These are phyloP conservation scores for Populus trichocarpa DNA, from an alignment of 441 rosid species.

Conservation along the genomic window DNA sequence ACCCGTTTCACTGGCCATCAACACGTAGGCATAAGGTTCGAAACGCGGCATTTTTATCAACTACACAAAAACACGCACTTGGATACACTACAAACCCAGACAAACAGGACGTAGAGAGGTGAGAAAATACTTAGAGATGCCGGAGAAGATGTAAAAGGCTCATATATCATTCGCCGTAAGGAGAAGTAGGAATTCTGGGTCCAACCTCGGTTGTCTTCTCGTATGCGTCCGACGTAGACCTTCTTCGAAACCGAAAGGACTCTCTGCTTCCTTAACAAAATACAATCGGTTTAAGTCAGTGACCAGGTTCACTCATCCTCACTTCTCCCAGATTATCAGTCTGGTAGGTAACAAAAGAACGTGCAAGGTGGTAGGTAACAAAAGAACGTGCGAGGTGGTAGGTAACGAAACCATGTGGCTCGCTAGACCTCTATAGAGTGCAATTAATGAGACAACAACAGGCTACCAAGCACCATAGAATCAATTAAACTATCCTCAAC, in stretches of 20 bases:
- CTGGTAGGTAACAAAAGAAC: background rate
- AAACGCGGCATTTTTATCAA: background rate
- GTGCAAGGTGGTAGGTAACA: background rate
- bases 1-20: background rate
- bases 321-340: too few relatives aligned
- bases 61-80: background rate
- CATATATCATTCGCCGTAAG: conserved; percentile 78
- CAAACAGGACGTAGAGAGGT: background rate
- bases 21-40: background rate
- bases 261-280: conserved; percentile 51
- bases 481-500: background rate
- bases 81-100: background rate
- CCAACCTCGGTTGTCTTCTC: conserved; percentile 67
- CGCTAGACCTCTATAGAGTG: background rate
- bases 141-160: background rate
- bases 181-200: conserved; percentile 71
- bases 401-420: background rate
- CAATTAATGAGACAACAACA: background rate
- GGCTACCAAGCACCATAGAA: background rate
- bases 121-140: background rate
- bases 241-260: conserved; percentile 69
- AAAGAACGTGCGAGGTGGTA: background rate
- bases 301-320: background rate
- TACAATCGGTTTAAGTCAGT: background rate
- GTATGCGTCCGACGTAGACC: conserved; percentile 63